Evolutionary conservation across 768 basidiomycete species (phyloP).

Genomic region (Mycena indigotica): DNA sequence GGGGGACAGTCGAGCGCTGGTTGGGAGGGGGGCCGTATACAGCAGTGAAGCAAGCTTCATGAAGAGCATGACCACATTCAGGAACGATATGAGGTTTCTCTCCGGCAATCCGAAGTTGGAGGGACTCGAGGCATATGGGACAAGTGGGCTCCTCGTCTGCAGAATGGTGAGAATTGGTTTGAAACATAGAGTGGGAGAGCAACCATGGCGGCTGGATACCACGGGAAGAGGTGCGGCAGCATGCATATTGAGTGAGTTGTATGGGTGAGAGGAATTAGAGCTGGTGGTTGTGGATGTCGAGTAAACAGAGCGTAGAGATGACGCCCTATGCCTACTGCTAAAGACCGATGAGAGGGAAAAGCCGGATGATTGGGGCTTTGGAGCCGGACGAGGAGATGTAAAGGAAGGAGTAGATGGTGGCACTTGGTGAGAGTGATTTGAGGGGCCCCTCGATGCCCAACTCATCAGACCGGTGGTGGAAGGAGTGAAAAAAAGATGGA

Average conservation of each 20-base stretch:
- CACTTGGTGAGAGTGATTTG: conserved; percentile 33
- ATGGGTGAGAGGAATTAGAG: conserved; percentile 35
- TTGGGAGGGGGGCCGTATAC: conserved; percentile 89
- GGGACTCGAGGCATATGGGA: conserved; percentile 94
- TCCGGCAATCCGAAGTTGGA: conserved; percentile 87
- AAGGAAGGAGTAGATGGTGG: conserved; percentile 49
- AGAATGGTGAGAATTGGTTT: conserved; percentile 46
- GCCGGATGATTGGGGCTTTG: conserved; percentile 33
- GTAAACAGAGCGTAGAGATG: conserved; percentile 54
- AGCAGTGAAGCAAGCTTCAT: conserved; percentile 96
- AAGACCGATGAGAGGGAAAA: conserved; percentile 59
- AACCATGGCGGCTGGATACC: conserved; percentile 45
- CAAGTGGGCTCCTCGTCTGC: conserved; percentile 85
- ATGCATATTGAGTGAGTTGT: conserved; percentile 65
- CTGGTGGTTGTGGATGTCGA: conserved; percentile 46
- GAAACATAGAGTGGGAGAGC: neutral
- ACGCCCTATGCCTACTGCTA: conserved; percentile 37
- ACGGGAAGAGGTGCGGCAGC: conserved; percentile 68
- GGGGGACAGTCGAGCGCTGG: conserved; percentile 55
- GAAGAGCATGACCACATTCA: conserved; percentile 97
- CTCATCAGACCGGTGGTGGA: conserved; percentile 38
- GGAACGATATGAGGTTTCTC: conserved; percentile 98
- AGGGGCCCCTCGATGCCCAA: conserved; percentile 41
- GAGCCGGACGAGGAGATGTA: conserved; percentile 41
- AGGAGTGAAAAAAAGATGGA: conserved; percentile 29